Evolutionary conservation across 805 yeast genomes (phyloP), one percentile per base, ranked within the genome.

Genomic region (Starmerella sirachaensis): DNA sequence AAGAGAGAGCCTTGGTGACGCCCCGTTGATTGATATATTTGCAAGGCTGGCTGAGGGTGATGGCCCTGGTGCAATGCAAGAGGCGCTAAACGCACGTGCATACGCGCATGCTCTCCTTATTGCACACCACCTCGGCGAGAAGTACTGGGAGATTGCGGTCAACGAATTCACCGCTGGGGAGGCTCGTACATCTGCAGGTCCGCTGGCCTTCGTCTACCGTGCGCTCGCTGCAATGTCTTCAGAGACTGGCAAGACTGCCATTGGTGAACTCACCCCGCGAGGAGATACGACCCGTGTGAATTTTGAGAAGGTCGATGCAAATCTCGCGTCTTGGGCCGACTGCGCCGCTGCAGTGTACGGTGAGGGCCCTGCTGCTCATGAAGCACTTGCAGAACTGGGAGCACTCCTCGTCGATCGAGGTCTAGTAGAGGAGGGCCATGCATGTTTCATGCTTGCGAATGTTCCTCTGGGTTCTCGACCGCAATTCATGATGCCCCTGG

Each of bases 71-170:
- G 95, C 94, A 0, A 58, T 85, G 33, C 63, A 68, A 18, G 61
- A 65, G 38, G 76, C 91, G 1, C 55, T 85, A 14, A 63, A 68
- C 1, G 69, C 72, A 37, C 69, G 73, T 8, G 81, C 82, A 47
- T 86, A 82, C 78, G 75, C 88, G 0, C 64, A 85, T 56, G 79
- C 94, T 0, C 58, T 88, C 38, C 55, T 84, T 21, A 62, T 86
- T 34, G 76, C 93, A 1, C 69, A 76, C 42, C 56, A 82, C 13
- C 60, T 74, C 19, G 78, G 91, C 2, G 69, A 71, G 16, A 76
- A 72, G 3, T 64, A 65, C 26, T 77, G 80, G 70, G 58, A 70
- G 5, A 59, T 61, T 23, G 69, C 78, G 2, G 76, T 78, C 5
- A 64, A 74, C 9, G 72, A 66, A 37, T 81, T 74, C 53, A 68